Evolutionary conservation across 2,329 filamentous ascomycete species (phyloP).

Genomic region (Biscogniauxia sp.): DNA sequence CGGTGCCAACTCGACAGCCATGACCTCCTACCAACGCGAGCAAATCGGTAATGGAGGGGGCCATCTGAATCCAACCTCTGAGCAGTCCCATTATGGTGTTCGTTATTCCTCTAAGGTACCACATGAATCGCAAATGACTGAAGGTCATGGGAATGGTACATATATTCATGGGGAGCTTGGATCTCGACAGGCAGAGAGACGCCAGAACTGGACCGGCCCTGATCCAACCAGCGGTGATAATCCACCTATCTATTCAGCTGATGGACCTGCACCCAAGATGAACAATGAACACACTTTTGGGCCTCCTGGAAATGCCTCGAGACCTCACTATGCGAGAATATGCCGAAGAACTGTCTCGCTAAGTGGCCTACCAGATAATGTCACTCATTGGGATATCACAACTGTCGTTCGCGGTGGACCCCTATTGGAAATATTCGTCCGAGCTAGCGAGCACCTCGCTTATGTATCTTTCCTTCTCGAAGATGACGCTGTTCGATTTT

Average conservation of each 20-base stretch:
- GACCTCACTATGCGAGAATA: constrained; percentile 35
- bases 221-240: constrained; percentile 16
- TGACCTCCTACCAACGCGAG: constrained; percentile 8
- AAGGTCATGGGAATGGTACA: constrained; percentile 2
- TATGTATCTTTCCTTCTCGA: constrained; percentile 69
- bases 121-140: background rate
- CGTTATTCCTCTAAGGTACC: constrained; percentile 5
- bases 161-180: constrained; percentile 7
- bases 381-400: constrained; percentile 65
- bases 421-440: constrained; percentile 66
- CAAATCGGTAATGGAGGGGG: constrained; percentile 7
- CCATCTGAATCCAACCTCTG: constrained; percentile 2
- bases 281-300: constrained; percentile 7
- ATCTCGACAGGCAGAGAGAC: constrained; percentile 8
- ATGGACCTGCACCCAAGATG: constrained; percentile 17
- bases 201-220: constrained; percentile 20
- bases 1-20: constrained; percentile 6
- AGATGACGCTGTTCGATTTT: constrained; percentile 61
- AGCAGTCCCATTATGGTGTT: constrained; percentile 3
- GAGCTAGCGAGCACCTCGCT: constrained; percentile 56
- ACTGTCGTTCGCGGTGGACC: constrained; percentile 66
- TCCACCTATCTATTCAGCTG: constrained; percentile 22
- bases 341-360: constrained; percentile 60
- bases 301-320: constrained; percentile 7
- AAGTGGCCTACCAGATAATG: constrained; percentile 57